Conservation (phyloP, 2,329 filamentous ascomycete genomes). For the Capronia americana region DNA sequence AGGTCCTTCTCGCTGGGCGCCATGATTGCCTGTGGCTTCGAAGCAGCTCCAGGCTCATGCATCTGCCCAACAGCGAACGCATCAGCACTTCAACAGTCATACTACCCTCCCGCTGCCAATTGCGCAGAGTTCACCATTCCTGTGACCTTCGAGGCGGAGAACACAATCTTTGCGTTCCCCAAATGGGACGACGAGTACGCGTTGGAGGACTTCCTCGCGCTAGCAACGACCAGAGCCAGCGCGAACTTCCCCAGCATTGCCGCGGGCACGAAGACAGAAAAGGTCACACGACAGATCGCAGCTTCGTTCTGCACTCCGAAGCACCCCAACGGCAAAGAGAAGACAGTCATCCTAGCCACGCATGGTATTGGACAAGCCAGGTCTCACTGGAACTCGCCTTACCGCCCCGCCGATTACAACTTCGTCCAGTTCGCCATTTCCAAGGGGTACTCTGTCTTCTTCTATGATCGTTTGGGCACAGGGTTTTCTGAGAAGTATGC, state of each 20-base stretch:
- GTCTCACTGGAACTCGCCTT: conserved; percentile 42
- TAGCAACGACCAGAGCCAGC: conserved; percentile 21
- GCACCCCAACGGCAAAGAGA: conserved; percentile 40
- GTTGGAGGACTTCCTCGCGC: conserved; percentile 23
- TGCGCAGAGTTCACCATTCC: conserved; percentile 25
- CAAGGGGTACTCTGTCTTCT: conserved; percentile 44
- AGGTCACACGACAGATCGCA: conserved; percentile 26
- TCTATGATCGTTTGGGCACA: conserved; percentile 43
- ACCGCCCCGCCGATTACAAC: conserved; percentile 41
- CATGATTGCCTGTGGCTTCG: conserved; percentile 17
- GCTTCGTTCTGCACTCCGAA: conserved; percentile 35
- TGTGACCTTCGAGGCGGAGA: conserved; percentile 21
- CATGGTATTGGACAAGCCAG: conserved; percentile 44
- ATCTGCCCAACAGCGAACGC: conserved; percentile 18
- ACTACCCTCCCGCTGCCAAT: conserved; percentile 15
- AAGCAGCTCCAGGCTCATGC: conserved; percentile 23
- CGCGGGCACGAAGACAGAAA: conserved; percentile 23
- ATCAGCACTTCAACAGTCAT: conserved; percentile 19
- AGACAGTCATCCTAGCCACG: conserved; percentile 44
- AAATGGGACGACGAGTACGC: conserved; percentile 27
- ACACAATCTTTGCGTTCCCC: conserved; percentile 21
- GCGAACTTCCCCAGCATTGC: conserved; percentile 16
- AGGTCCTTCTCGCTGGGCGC: conserved; percentile 5
- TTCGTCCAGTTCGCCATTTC: conserved; percentile 42
- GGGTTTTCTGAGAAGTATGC: conserved; percentile 41